Base-by-base conservation (phyloP, 2,329 filamentous ascomycete genomes). In the Phialophora chinensis region DNA sequence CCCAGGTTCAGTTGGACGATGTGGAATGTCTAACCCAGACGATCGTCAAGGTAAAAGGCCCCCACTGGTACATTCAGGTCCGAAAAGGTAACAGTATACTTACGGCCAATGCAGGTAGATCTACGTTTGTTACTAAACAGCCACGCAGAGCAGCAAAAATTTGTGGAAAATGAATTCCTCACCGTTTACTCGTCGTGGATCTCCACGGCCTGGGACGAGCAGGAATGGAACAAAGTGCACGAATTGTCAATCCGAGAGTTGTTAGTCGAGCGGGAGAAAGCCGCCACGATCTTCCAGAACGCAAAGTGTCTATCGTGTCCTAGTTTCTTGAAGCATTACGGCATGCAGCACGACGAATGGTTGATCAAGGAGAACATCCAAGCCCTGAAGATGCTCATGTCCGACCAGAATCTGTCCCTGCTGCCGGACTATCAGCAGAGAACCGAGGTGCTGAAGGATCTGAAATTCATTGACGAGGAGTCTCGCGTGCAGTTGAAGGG, bases 341-440 rank as follows among this genome's bases (percentile, higher is more conserved):
- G 93, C 69, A 96, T 97, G 91, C 91, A 93, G 74, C 93, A 99
- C 75, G 92, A 97, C 75, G 91, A 97, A 79, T 98, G 94, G 93
- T 85, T 96, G 55, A 92, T 99, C 77, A 92, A 95, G 77, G 93
- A 97, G 77, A 93, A 96, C 73, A 97, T 99, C 73, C 87, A 89
- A 14, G 89, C 93, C 68, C 84, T 99, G 66, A 92, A 93, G 68
- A 90, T 92, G 75, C 85, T 94, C 31, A 92, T 98, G 80, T 97
- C 95, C 0, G 93, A 98, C 77, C 94, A 98, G 77, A 98, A 98
- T 75, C 87, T 99, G 2, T 93, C 97, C 75, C 86, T 99, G 4
- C 86, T 99, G 10, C 95, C 95, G 0, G 95, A 99, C 79, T 99
- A 99, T 76, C 91, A 98, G 75, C 95, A 98, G 79, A 90, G 95